Base-by-base conservation (phyloP, 805 yeast genomes). In the Zygotorulaspora danielsina region DNA sequence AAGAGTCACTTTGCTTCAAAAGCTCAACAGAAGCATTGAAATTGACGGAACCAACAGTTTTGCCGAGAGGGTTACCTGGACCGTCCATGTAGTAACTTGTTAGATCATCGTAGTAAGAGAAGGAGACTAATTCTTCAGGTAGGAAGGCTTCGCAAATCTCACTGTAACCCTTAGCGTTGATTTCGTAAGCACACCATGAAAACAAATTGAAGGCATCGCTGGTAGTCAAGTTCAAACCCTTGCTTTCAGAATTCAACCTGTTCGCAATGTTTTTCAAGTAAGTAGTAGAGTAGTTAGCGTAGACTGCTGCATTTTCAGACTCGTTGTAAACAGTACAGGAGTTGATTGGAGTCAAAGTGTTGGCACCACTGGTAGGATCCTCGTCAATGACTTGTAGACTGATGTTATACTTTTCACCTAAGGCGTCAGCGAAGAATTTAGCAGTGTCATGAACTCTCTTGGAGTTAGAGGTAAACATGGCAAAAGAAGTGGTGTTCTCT, bases 131-230 rank as follows among this genome's bases (percentile, higher is more conserved):
- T 45, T 84, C 89, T 18, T 78, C 78, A 48, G 70, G 71, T 31
- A 85, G 79, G 63, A 85, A 78, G 20, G 80, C 67, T 24, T 71
- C 69, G 61, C 93, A 84, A 45, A 83, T 76, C 20, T 72, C 71
- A 7, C 90, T 81, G 39, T 62, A 56, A 8, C 93, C 94, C 39
- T 67, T 69, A 6, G 76, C 83, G 39, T 83, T 84, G 31, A 83
- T 63, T 61, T 85, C 95, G 57, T 71, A 85, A 3, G 84, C 87
- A 63, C 93, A 84, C 62, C 78, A 71, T 6, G 70, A 66, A 50
- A 81, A 78, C 47, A 84, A 51, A 15, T 60, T 61, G 29, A 56
- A 60, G 16, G 78, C 73, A 53, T 85, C 90, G 30, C 55, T 51
- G 2, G 67, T 54, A 2, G 78, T 70, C 39, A 84, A 46, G 48